These are phyloP conservation scores for Ophiocordyceps camponoti-floridani DNA, from an alignment of 2,329 filamentous ascomycete species.

Conservation along the genomic window DNA sequence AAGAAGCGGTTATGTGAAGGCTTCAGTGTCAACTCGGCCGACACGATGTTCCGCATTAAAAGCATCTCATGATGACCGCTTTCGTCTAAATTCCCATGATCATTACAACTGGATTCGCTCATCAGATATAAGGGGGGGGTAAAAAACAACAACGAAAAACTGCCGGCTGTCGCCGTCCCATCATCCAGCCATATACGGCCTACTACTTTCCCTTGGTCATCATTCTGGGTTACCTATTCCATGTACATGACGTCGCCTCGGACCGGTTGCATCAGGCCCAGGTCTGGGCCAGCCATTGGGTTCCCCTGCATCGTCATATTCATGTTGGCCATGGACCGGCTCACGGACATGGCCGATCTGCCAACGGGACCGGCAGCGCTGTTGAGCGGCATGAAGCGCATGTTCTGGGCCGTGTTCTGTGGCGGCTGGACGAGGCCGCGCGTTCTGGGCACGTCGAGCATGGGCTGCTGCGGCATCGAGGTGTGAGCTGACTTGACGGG, in stretches of 20 bases:
- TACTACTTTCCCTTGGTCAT: too few species aligned
- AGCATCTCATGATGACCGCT: slow-evolving; percentile 10
- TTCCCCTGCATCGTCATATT: slow-evolving; percentile 21
- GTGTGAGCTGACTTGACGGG: slow-evolving; percentile 17
- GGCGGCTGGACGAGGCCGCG: slow-evolving; percentile 18
- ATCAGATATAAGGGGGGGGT: too few species aligned
- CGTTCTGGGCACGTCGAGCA: slow-evolving; percentile 25
- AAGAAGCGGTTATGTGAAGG: background rate
- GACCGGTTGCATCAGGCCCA: slow-evolving; percentile 27
- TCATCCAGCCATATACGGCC: background rate
- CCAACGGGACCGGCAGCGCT: slow-evolving; percentile 16
- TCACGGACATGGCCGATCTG: slow-evolving; percentile 20
- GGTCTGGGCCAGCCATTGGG: slow-evolving; percentile 22
- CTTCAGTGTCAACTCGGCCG: background rate
- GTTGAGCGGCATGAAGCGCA: slow-evolving; percentile 25
- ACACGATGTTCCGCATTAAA: background rate
- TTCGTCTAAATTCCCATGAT: slow-evolving; percentile 3
- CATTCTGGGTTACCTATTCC: slow-evolving; percentile 15
- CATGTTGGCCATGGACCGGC: slow-evolving; percentile 27
- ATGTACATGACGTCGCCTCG: slow-evolving; percentile 33
- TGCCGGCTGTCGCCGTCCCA: background rate
- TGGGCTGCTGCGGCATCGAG: slow-evolving; percentile 19
- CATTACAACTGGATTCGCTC: background rate
- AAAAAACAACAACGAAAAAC: background rate
- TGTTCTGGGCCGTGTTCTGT: slow-evolving; percentile 11